Conservation (phyloP, 1,284 basidiomycete genomes). For the Pulveroboletus sp. region DNA sequence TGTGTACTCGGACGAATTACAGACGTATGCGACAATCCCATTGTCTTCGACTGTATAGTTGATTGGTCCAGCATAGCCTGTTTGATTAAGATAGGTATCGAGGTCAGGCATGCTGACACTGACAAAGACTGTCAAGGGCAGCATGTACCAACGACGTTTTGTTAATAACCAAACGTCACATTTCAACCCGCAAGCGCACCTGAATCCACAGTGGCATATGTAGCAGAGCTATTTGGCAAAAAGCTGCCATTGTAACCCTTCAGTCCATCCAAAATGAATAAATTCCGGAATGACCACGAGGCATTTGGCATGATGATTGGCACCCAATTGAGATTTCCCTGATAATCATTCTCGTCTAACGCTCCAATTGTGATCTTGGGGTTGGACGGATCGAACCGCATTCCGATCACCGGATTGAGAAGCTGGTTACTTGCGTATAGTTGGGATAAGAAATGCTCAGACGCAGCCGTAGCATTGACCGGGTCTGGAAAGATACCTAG, state of each 20-base stretch:
- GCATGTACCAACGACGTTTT: too few relatives aligned
- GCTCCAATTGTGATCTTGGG: conserved; percentile 33
- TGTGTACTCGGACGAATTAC: conserved; percentile 21
- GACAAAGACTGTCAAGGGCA: conserved; percentile 8
- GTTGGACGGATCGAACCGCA: conserved; percentile 26
- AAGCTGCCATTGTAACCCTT: conserved; percentile 22
- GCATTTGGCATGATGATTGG: conserved; percentile 20
- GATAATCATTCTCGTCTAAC: conserved; percentile 26
- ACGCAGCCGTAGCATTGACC: conserved; percentile 19
- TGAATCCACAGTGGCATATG: conserved; percentile 11
- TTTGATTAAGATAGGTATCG: conserved; percentile 8
- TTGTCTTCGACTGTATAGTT: conserved; percentile 7
- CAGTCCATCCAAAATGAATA: conserved; percentile 16
- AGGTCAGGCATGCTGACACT: conserved; percentile 1
- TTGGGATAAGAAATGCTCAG: conserved; percentile 22
- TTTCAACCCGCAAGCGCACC: conserved; percentile 1
- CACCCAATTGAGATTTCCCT: conserved; percentile 30
- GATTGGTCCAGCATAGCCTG: conserved; percentile 17
- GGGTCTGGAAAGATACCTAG: conserved; percentile 28
- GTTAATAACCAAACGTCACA: background rate
- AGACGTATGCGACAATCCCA: conserved; percentile 20
- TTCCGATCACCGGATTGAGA: conserved; percentile 31
- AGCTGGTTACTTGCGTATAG: conserved; percentile 21
- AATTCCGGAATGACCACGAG: conserved; percentile 12
- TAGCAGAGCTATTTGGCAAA: conserved; percentile 10